Percentiles rank a stretch among this genome's conserved stretches.
Evolutionary conservation across 345 rosid species (phyloP).

Genomic region (Pistacia atlantica): DNA sequence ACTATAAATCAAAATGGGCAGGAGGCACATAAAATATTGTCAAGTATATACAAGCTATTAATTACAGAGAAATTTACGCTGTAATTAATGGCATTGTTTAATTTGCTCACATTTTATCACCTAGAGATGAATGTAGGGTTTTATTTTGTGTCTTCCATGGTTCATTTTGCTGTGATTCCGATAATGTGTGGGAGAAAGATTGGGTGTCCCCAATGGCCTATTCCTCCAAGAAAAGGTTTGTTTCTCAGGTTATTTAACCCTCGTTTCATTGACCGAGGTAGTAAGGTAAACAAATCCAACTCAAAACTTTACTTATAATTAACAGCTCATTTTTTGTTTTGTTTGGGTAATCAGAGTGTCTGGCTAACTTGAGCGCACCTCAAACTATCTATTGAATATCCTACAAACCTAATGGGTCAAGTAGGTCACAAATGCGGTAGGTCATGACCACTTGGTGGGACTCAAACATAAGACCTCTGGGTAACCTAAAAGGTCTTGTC

Average conservation of each 20-base stretch:
- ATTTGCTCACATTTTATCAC: slow-evolving; percentile 31
- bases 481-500: too few species aligned
- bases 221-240: slow-evolving; percentile 38
- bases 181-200: slow-evolving; percentile 34
- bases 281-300: too few species aligned
- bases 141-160: slow-evolving; percentile 25
- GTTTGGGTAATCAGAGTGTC: too few species aligned
- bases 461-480: too few species aligned
- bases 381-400: too few species aligned
- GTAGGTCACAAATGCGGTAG: too few species aligned
- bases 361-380: too few species aligned
- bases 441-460: too few species aligned
- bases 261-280: too few species aligned
- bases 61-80: neutral
- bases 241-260: slow-evolving; percentile 27
- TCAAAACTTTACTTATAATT: too few species aligned
- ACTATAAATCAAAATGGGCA: neutral
- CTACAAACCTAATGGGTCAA: too few species aligned
- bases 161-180: slow-evolving; percentile 27
- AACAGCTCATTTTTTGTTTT: too few species aligned
- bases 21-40: neutral
- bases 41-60: neutral
- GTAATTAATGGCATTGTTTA: neutral
- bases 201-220: slow-evolving; percentile 7
- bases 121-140: slow-evolving; percentile 35